Conservation (phyloP, 2,329 filamentous ascomycete genomes). For the Cercospora brassicicola region DNA sequence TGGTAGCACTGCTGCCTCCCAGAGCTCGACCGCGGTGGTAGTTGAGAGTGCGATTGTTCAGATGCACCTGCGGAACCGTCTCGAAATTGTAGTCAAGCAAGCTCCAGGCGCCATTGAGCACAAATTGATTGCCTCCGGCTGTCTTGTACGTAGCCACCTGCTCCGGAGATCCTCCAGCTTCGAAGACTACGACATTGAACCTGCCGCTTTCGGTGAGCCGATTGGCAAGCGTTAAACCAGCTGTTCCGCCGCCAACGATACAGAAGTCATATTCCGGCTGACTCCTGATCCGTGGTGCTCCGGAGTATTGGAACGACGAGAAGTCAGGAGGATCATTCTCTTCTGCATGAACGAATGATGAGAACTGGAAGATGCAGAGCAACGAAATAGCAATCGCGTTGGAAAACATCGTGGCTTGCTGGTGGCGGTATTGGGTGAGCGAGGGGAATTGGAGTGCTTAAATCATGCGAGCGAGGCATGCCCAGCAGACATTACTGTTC, state of each 20-base stretch:
- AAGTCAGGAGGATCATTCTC: conserved; percentile 16
- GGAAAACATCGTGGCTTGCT: not conserved
- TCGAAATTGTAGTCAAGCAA: conserved; percentile 26
- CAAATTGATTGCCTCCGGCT: conserved; percentile 23
- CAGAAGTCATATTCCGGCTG: conserved; percentile 24
- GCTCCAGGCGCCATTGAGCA: conserved; percentile 20
- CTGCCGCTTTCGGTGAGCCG: conserved; percentile 26
- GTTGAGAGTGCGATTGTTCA: conserved; percentile 24
- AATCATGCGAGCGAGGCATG: not conserved
- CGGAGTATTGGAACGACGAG: conserved; percentile 20
- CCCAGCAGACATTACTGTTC: not conserved
- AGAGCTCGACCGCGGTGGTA: conserved; percentile 24
- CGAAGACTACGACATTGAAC: conserved; percentile 21
- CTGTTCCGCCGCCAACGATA: conserved; percentile 26
- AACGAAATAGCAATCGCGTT: too few relatives aligned
- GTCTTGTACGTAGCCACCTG: conserved; percentile 18
- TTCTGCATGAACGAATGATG: not conserved
- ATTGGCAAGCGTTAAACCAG: conserved; percentile 27
- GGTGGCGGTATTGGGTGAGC: not conserved
- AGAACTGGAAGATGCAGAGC: not conserved
- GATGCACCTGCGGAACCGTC: conserved; percentile 16
- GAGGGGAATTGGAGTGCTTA: not conserved
- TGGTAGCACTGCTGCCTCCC: conserved; percentile 24
- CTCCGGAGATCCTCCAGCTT: conserved; percentile 23
- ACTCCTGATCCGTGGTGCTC: conserved; percentile 10